These are phyloP conservation scores for Oryza coarctata DNA, from an alignment of 176 grass and related monocot species.

Conservation along the genomic window DNA sequence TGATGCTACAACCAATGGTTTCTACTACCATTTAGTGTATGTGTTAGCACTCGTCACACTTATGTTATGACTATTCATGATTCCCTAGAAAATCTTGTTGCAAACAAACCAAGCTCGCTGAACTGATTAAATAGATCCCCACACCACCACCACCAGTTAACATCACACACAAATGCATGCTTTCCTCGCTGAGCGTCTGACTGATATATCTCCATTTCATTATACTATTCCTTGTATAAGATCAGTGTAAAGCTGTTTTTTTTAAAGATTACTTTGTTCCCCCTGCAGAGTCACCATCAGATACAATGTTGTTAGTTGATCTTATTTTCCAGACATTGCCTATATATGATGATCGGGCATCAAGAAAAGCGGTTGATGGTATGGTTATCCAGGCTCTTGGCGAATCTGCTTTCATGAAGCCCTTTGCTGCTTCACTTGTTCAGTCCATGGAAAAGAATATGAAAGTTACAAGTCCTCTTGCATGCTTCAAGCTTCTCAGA, in stretches of 20 bases:
- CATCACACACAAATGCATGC: not conserved
- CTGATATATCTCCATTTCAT: not conserved
- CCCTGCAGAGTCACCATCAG: conserved; percentile 52
- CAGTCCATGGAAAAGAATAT: conserved; percentile 86
- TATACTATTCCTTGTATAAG: not conserved
- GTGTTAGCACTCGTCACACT: not conserved
- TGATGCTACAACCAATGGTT: not conserved
- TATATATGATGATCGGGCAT: conserved; percentile 87
- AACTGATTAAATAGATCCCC: not conserved
- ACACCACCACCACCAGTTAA: not conserved
- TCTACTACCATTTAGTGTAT: not conserved
- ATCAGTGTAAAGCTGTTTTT: conserved; percentile 26
- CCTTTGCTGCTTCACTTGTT: conserved; percentile 67
- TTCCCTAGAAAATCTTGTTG: not conserved
- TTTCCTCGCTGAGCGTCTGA: not conserved
- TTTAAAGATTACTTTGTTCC: conserved; percentile 31
- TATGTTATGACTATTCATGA: not conserved
- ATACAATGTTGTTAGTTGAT: conserved; percentile 62
- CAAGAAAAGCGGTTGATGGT: conserved; percentile 86
- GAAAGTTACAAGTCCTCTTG: conserved; percentile 68
- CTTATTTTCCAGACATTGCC: conserved; percentile 83
- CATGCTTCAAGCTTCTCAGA: conserved; percentile 81
- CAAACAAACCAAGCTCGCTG: not conserved
- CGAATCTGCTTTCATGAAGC: conserved; percentile 75
- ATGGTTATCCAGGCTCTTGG: conserved; percentile 66